Conservation (phyloP, 2,329 filamentous ascomycete genomes). For the Mariannaea sp. region DNA sequence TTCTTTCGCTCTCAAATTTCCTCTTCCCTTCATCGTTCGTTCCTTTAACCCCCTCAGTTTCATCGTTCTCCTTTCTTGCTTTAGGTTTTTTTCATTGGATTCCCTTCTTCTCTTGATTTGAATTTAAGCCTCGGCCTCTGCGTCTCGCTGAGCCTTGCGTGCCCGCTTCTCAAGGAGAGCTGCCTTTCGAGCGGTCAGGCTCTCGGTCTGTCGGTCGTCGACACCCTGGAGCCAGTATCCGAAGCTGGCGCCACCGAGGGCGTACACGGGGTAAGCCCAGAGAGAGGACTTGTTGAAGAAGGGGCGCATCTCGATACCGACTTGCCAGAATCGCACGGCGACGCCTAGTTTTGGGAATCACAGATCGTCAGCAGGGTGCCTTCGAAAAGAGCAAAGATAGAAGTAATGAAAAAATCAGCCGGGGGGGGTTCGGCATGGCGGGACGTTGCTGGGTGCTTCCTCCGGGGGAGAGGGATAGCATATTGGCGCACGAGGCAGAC, state of each 20-base stretch:
- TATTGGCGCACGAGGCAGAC: constrained; percentile 22
- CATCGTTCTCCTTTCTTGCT: no score
- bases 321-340: constrained; percentile 91
- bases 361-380: constrained; percentile 4
- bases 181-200: constrained; percentile 79
- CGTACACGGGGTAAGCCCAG: constrained; percentile 92
- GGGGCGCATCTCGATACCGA: constrained; percentile 97
- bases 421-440: not conserved
- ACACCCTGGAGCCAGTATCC: constrained; percentile 97
- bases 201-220: constrained; percentile 77
- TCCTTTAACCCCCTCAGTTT: not conserved
- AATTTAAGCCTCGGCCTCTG: constrained; percentile 36
- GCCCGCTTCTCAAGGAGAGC: constrained; percentile 86
- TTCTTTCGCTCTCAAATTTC: constrained; percentile 3
- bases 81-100: no score
- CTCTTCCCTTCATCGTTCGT: not conserved
- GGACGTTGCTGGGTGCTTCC: not conserved
- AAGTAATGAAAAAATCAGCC: no score
- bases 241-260: constrained; percentile 83
- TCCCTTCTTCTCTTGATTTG: constrained; percentile 6
- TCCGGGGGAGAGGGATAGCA: constrained; percentile 1
- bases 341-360: constrained; percentile 67
- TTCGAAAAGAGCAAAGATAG: no score
- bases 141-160: constrained; percentile 57
- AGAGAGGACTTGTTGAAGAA: constrained; percentile 84